Evolutionary conservation across 768 basidiomycete species (phyloP).

Genomic region (Leccinum longicurvipes): DNA sequence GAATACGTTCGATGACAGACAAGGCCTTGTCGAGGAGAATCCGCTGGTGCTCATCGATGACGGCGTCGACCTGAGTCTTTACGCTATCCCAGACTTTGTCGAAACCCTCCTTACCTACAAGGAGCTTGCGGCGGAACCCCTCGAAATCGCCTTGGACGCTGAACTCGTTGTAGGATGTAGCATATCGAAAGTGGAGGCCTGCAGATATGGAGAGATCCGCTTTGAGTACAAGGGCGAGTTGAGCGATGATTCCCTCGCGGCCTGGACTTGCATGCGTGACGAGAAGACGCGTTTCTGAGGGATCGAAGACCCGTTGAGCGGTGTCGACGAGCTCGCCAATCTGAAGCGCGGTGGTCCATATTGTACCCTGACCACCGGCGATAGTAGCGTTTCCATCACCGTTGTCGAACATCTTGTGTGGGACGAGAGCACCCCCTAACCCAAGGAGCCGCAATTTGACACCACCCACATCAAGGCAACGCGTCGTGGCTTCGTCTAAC

Average conservation of each 20-base stretch:
- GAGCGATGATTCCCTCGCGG: slow-evolving; percentile 87
- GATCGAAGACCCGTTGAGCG: slow-evolving; percentile 90
- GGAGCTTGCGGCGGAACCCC: slow-evolving; percentile 78
- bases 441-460: slow-evolving; percentile 93
- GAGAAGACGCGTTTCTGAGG: slow-evolving; percentile 89
- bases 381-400: slow-evolving; percentile 95
- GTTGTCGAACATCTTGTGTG: slow-evolving; percentile 93
- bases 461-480: slow-evolving; percentile 87
- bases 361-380: slow-evolving; percentile 95
- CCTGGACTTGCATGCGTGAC: slow-evolving; percentile 92
- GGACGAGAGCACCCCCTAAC: slow-evolving; percentile 90
- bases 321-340: slow-evolving; percentile 98
- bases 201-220: slow-evolving; percentile 93
- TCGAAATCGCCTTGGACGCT: slow-evolving; percentile 89
- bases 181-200: slow-evolving; percentile 96
- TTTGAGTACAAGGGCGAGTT: slow-evolving; percentile 86
- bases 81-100: slow-evolving; percentile 95
- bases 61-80: slow-evolving; percentile 83
- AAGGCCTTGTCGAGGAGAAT: slow-evolving; percentile 87
- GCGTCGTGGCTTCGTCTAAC: slow-evolving; percentile 94
- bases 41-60: slow-evolving; percentile 88
- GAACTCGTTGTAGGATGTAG: slow-evolving; percentile 95
- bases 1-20: slow-evolving; percentile 78
- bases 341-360: slow-evolving; percentile 98
- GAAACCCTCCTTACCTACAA: slow-evolving; percentile 75